phyloP scores from a whole-genome alignment of 2,329 filamentous ascomycete species.

The Raffaelea albimanens region DNA sequence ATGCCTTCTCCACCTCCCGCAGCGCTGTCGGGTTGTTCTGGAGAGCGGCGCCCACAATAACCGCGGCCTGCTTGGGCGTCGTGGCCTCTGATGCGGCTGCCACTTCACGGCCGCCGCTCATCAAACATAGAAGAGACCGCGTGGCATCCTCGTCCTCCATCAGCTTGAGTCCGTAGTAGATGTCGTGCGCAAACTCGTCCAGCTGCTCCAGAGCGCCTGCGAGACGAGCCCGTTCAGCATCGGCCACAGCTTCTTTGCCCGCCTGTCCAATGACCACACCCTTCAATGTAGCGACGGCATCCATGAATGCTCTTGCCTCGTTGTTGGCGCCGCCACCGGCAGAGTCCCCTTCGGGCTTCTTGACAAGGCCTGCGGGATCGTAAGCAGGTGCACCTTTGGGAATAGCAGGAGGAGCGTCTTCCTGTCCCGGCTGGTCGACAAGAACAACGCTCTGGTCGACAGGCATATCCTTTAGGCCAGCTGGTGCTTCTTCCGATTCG shows the following conservation, averaged over 20 bases:
- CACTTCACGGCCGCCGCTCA: slow-evolving; percentile 24
- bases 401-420: slow-evolving; percentile 17
- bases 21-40: slow-evolving; percentile 59
- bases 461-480: slow-evolving; percentile 36
- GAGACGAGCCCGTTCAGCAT: slow-evolving; percentile 22
- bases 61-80: slow-evolving; percentile 41
- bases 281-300: slow-evolving; percentile 41
- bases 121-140: slow-evolving; percentile 47
- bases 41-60: slow-evolving; percentile 46
- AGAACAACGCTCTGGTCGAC: slow-evolving; percentile 43
- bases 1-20: slow-evolving; percentile 36
- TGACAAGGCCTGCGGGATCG: slow-evolving; percentile 47
- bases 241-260: slow-evolving; percentile 10
- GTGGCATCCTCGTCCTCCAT: slow-evolving; percentile 44
- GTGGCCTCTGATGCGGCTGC: slow-evolving; percentile 17
- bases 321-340: slow-evolving; percentile 12
- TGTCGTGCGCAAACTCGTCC: slow-evolving; percentile 57
- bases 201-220: slow-evolving; percentile 46
- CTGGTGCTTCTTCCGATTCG: slow-evolving; percentile 38
- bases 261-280: slow-evolving; percentile 16
- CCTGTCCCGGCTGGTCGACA: slow-evolving; percentile 34
- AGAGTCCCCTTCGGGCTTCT: slow-evolving; percentile 30
- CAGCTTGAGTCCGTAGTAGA: slow-evolving; percentile 59
- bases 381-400: slow-evolving; percentile 45
- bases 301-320: slow-evolving; percentile 31